Conservation (phyloP, 1,284 basidiomycete genomes). For the Peniophora sp. region DNA sequence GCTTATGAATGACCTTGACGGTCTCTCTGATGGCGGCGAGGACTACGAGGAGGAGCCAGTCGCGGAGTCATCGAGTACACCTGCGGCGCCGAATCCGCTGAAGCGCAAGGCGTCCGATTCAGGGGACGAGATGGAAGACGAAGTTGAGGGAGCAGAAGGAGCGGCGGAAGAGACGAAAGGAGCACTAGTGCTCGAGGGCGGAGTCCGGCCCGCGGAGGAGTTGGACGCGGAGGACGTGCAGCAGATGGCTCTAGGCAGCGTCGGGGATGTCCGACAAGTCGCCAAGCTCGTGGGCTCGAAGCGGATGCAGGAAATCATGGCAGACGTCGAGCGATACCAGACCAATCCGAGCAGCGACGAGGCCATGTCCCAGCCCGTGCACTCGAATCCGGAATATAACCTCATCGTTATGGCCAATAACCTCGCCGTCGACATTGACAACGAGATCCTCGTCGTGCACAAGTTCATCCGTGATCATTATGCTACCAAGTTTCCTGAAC, state of each 20-base stretch:
- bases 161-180: constrained; percentile 25
- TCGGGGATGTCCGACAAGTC: constrained; percentile 82
- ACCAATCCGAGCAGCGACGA: constrained; percentile 71
- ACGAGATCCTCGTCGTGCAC: constrained; percentile 95
- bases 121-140: constrained; percentile 46
- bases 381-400: constrained; percentile 93
- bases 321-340: constrained; percentile 89
- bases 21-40: constrained; percentile 60
- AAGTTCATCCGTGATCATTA: constrained; percentile 99
- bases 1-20: constrained; percentile 81
- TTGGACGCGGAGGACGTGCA: constrained; percentile 90
- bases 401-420: constrained; percentile 98
- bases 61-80: constrained; percentile 25
- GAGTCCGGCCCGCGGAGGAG: constrained; percentile 88
- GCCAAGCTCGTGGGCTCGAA: constrained; percentile 86
- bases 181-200: constrained; percentile 80
- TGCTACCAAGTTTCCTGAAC: constrained; percentile 90
- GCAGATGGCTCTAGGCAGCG: constrained; percentile 77
- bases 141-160: constrained; percentile 28
- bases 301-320: constrained; percentile 77
- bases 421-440: constrained; percentile 96
- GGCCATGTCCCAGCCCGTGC: constrained; percentile 71
- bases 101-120: constrained; percentile 56
- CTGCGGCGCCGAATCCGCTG: constrained; percentile 30
- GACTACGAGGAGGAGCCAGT: constrained; percentile 41